Evolutionary conservation across 805 yeast species (phyloP), one percentile per base, ranked within the genome.

Genomic region (Lipomyces yamanashiensis): DNA sequence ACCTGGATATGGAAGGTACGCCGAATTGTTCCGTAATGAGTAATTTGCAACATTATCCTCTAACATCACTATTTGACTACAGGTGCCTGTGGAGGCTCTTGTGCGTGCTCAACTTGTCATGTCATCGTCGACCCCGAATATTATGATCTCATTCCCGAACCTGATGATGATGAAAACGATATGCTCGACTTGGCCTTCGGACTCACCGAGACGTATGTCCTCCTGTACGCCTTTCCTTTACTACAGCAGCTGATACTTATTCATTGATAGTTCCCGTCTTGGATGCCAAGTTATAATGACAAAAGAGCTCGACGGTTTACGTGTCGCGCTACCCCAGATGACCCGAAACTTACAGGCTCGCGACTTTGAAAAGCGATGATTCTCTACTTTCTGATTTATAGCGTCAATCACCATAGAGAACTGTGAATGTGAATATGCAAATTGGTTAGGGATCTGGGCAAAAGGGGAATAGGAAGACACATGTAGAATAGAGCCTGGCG

Each of bases 61-160:
- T 12, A 37, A 40, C 13, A 19, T 40, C 7, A 50, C 53, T 55
- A 17, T 33, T 39, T 28, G n/a, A 8, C 33, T 7, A 13, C n/a
- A 64, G 81, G 90, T 51, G 99, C 99, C 0, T 95, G 99, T 77
- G 99, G 99, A 23, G 99, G 98, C 2, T 91, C 98, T 3, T 95
- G 99, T 81, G 99, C 99, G 0, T 95, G 99, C 75, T 92, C 98
- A 5, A 95, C 99, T 0, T 95, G 99, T 74, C 99, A 95, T 77
- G 87, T 95, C 59, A 93, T 95, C 56, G 92, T 95, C 45, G 99
- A 95, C 74, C 98, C 99, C 0, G 97, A 89, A 52, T 92, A 80
- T 75, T 95, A 91, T 77, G 99, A 95, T 73, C 84, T 79, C 55
- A 84, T 95, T 68, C 96, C 95, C 9, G 98, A 95, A 75, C 98